Evolutionary conservation across 2,329 filamentous ascomycete species (phyloP).

Genomic region (Capronia americana): DNA sequence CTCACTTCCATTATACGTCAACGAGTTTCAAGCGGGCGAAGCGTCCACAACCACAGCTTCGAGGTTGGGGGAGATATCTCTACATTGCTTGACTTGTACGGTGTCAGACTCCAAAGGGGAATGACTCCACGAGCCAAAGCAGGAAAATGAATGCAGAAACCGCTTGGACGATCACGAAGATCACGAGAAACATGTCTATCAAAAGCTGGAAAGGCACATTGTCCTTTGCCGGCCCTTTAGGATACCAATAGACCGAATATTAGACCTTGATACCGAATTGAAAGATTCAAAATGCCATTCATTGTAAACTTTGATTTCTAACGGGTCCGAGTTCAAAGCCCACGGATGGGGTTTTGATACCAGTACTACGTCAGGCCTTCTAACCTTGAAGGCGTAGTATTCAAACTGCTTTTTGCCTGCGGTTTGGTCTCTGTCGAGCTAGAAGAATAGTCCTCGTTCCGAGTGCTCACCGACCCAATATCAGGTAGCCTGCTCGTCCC

Average conservation of each 20-base stretch:
- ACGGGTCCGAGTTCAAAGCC: neutral
- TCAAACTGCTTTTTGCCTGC: neutral
- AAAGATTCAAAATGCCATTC: neutral
- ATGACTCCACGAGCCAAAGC: neutral
- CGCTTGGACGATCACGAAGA: slow-evolving; percentile 8
- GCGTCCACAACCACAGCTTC: neutral
- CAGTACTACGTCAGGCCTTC: neutral
- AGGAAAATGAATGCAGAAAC: neutral
- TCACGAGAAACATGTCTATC: slow-evolving; percentile 13
- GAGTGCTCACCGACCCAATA: neutral
- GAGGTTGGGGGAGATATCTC: neutral
- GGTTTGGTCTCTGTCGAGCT: neutral
- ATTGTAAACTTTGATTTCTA: neutral
- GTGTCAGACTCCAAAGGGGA: neutral
- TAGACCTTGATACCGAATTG: neutral
- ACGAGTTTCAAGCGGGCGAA: neutral
- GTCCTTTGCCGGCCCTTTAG: neutral
- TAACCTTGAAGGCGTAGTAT: neutral
- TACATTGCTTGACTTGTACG: neutral
- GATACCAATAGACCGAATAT: slow-evolving; percentile 10
- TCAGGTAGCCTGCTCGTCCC: neutral
- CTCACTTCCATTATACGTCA: neutral
- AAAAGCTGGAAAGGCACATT: slow-evolving; percentile 2
- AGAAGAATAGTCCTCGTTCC: neutral
- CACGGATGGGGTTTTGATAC: neutral